Percentiles rank a stretch among this genome's conserved stretches.
Evolutionary conservation across 2,329 filamentous ascomycete species (phyloP).

Genomic region (Macrophomina phaseolina): DNA sequence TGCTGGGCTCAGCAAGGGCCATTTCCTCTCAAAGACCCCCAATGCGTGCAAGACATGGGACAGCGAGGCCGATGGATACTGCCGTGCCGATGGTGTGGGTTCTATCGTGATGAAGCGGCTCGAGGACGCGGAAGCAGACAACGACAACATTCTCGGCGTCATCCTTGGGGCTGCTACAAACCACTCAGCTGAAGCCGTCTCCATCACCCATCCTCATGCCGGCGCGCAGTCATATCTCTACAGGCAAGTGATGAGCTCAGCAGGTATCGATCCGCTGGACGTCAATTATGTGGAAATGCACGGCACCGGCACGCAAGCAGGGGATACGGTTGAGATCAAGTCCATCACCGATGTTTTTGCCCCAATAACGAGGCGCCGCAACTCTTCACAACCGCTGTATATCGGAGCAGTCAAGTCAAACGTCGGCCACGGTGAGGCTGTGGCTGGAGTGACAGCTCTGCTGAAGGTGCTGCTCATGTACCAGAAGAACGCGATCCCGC

Average conservation of each 20-base stretch:
- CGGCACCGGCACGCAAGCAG: conserved; percentile 39
- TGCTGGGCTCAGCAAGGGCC: conserved; percentile 40
- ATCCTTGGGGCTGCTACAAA: conserved; percentile 48
- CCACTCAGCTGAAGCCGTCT: conserved; percentile 44
- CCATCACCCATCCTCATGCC: conserved; percentile 37
- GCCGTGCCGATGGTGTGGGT: conserved; percentile 40
- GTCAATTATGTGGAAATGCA: conserved; percentile 41
- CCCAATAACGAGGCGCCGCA: conserved; percentile 12
- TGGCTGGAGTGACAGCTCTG: conserved; percentile 38
- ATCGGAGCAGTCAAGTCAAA: conserved; percentile 42
- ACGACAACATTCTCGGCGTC: conserved; percentile 42
- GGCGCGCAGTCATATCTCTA: conserved; percentile 31
- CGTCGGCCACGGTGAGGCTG: conserved; percentile 45
- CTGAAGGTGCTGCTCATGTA: conserved; percentile 46
- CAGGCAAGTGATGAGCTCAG: conserved; percentile 34
- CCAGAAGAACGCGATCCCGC: conserved; percentile 52
- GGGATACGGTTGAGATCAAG: conserved; percentile 33
- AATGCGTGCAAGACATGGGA: conserved; percentile 41
- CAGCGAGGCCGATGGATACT: conserved; percentile 43
- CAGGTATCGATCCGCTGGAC: conserved; percentile 42
- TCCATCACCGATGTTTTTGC: conserved; percentile 34
- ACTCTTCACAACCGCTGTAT: conserved; percentile 28
- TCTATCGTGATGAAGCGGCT: conserved; percentile 42
- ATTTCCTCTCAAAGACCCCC: conserved; percentile 37
- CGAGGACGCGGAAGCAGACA: conserved; percentile 41